Conservation (phyloP, 1,284 basidiomycete genomes). For the Cutaneotrichosporon curvatum region DNA sequence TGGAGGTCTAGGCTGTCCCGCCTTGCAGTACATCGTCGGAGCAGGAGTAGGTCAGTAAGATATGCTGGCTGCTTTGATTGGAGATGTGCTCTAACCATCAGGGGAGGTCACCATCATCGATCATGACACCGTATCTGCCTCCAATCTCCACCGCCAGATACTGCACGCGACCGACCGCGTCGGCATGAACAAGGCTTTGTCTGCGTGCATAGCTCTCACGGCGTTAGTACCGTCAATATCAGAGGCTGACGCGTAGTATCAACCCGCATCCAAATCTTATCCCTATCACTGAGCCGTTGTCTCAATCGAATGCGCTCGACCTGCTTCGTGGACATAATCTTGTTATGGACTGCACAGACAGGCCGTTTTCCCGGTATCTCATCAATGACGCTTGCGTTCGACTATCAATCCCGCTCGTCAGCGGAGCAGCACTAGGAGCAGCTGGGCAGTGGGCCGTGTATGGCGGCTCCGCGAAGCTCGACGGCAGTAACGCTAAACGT, state of each 20-base stretch:
- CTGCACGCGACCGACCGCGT: slow-evolving; percentile 73
- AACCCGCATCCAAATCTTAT: slow-evolving; percentile 61
- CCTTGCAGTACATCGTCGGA: slow-evolving; percentile 84
- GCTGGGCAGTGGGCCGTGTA: slow-evolving; percentile 87
- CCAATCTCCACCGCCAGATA: slow-evolving; percentile 90
- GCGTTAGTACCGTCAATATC: slow-evolving; percentile 48
- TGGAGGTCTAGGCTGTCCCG: slow-evolving; percentile 92
- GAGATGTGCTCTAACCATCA: slow-evolving; percentile 1
- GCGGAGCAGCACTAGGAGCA: slow-evolving; percentile 84
- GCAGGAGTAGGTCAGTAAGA: slow-evolving; percentile 71
- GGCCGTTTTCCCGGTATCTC: slow-evolving; percentile 83
- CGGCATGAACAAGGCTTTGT: slow-evolving; percentile 76
- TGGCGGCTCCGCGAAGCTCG: slow-evolving; percentile 18
- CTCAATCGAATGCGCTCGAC: slow-evolving; percentile 55
- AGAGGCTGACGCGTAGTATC: slow-evolving; percentile 50
- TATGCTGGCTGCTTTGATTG: too few species aligned
- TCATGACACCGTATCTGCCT: slow-evolving; percentile 81
- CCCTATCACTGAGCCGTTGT: slow-evolving; percentile 53
- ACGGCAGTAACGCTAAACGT: slow-evolving; percentile 49
- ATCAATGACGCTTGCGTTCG: slow-evolving; percentile 82
- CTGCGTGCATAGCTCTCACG: slow-evolving; percentile 62
- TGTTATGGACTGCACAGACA: slow-evolving; percentile 93
- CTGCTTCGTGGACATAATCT: slow-evolving; percentile 64
- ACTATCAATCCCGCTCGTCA: slow-evolving; percentile 71
- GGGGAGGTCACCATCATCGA: slow-evolving; percentile 72